Conservation (phyloP, 1,284 basidiomycete species). For the Ustilago loliicola region DNA sequence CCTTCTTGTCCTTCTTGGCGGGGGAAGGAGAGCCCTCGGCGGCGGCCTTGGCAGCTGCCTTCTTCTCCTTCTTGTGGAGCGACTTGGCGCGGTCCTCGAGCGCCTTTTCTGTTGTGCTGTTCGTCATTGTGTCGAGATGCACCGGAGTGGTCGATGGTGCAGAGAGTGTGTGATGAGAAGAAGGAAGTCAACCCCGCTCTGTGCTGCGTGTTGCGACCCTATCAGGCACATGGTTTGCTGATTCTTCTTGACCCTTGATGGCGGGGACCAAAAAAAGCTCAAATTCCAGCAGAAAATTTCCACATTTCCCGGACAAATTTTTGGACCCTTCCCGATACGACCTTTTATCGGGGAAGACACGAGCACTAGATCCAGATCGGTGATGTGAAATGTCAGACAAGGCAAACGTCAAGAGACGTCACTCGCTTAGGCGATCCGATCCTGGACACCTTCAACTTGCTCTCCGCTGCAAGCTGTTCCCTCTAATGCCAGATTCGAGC, state of each 20-base stretch:
- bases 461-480: not conserved
- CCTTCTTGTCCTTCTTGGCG: slow-evolving; percentile 70
- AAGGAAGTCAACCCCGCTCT: slow-evolving; percentile 1
- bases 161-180: slow-evolving; percentile 7
- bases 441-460: slow-evolving; percentile 6
- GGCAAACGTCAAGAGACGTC: slow-evolving; percentile 26
- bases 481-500: not conserved
- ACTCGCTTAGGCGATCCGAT: slow-evolving; percentile 48
- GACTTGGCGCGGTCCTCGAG: slow-evolving; percentile 58
- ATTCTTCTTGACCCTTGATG: slow-evolving; percentile 9
- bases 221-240: not conserved
- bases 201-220: not conserved
- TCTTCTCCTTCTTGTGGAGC: slow-evolving; percentile 68
- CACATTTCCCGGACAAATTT: slow-evolving; percentile 33
- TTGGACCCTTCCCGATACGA: slow-evolving; percentile 27
- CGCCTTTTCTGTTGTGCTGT: slow-evolving; percentile 37
- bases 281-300: slow-evolving; percentile 9
- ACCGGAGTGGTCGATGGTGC: slow-evolving; percentile 4
- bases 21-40: slow-evolving; percentile 43
- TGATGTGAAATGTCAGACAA: slow-evolving; percentile 24
- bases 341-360: not conserved
- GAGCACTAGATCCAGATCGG: slow-evolving; percentile 11
- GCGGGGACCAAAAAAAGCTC: slow-evolving; percentile 6
- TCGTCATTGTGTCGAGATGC: slow-evolving; percentile 27
- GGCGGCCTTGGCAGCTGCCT: slow-evolving; percentile 46